Evolutionary conservation across 1,284 basidiomycete genomes (phyloP), one percentile per base, ranked within the genome.

Genomic region (Sporisorium scitamineum): DNA sequence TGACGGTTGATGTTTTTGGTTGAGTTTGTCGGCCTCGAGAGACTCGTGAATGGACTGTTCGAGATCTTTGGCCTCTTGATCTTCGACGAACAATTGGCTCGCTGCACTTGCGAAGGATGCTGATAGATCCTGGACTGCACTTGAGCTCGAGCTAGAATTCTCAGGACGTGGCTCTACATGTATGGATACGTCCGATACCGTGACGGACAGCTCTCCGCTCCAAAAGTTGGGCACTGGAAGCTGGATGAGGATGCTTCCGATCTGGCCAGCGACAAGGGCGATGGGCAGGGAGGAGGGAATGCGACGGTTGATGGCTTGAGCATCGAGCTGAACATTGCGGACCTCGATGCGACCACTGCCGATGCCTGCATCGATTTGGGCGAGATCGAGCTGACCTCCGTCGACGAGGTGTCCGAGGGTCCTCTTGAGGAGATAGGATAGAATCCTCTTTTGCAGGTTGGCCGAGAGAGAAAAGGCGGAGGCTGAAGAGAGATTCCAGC

Each of bases 291-390:
- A 54, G 24, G 31, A 53, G 20, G 45, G 39, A 22, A 55, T 41
- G 7, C 53, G 68, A 13, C 39, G 55, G 22, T 73, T 72, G 66
- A 73, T 67, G 11, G 75, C 70, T 13, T 66, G 87, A 51, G 89
- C 88, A 83, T 95, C 90, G 45, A 97, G 87, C 84, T 94, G 90
- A 50, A 97, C 87, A 77, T 94, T 90, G 71, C 91, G 91, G 31
- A 97, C 89, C 86, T 95, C 93, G 16, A 97, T 90, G 82, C 90
- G 91, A 16, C 95, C 95, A 50, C 91, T 92, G 9, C 93, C 92
- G 78, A 97, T 92, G 85, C 96, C 94, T 26, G 94, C 93, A 80
- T 97, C 94, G 81, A 97, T 92, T 85, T 94, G 91, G 63, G 92
- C 90, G 54, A 90, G 88, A 86, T 97, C 93, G 65, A 97, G 89